Evolutionary conservation across 305 asterid species (phyloP).

Genomic region (Solanum hybrid): DNA sequence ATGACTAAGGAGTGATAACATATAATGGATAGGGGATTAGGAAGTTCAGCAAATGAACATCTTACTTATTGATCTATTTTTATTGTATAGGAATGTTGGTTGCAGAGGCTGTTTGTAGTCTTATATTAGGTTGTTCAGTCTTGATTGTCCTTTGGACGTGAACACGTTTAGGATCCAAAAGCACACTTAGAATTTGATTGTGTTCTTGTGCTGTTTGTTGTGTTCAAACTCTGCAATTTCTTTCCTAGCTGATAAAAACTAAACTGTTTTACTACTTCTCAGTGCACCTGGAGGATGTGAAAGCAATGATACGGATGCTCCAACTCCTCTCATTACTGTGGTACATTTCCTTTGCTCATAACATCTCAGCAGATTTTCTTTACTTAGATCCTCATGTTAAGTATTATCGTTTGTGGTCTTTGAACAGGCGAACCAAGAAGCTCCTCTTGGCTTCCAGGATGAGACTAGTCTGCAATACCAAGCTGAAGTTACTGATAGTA

Average conservation of each 20-base stretch:
- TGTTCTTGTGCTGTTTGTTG: background rate
- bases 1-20: background rate
- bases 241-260: background rate
- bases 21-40: background rate
- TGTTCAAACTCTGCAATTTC: background rate
- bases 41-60: background rate
- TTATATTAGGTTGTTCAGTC: background rate
- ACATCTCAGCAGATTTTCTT: background rate
- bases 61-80: background rate
- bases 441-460: background rate
- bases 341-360: background rate
- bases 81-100: background rate
- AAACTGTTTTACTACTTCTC: background rate
- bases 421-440: background rate
- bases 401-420: background rate
- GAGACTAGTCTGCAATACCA: background rate
- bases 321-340: constrained; percentile 1
- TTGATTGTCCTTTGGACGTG: background rate
- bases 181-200: background rate
- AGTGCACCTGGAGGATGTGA: constrained; percentile 3
- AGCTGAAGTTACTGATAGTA: constrained; percentile 11
- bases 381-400: background rate
- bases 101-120: background rate
- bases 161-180: background rate
- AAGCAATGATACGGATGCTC: background rate